Base-by-base conservation (phyloP, 306 rosid species). In the Rosa lucieae region DNA sequence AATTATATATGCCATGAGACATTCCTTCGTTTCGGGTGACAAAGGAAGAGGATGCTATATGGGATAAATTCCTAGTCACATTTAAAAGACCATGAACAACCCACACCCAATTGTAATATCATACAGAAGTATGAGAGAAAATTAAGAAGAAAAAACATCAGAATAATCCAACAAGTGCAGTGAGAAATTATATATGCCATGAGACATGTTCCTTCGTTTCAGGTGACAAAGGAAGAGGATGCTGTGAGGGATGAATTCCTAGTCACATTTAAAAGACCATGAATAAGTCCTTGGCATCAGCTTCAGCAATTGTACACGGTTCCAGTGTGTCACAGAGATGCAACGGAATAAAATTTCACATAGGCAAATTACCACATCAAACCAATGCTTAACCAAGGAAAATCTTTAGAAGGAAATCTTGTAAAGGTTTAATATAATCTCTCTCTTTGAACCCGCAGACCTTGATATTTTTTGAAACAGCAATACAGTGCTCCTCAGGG, bases 31-130 rank as follows among this genome's bases (percentile, higher is more conserved):
- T 67, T 67, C 55, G 15, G 43, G 20, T 35, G 10, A 61, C 10
- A 61, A 7, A 48, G 73, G 65, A 23, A 74, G 46, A 43, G 55
- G 69, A 59, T 59, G 46, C 20, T 59, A 44, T 56, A 23, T 18
- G 29, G 52, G 49, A 73, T 35, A 73, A 29, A 37, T 55, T 39
- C 77, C 39, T 10, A 56, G 68, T 26, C 52, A 26, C 21, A 40
- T n/a, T 21, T 74, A 74, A 74, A 73, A 40, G 29, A 55, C 67
- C 39, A 74, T 13, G 68, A 42, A 32, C 37, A 32, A 32, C 37
- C 37, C 37, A 32, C 37, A 32, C 37, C 37, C 37, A 32, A 32
- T 32, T 32, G 37, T 32, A 32, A 32, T 32, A 32, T 32, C 7
- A 35, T 29, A 48, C 2, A 48, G 48, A 10, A 23, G 43, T 5